Conservation (phyloP, 176 grass and related monocot genomes). For the Cenchrus americanus region DNA sequence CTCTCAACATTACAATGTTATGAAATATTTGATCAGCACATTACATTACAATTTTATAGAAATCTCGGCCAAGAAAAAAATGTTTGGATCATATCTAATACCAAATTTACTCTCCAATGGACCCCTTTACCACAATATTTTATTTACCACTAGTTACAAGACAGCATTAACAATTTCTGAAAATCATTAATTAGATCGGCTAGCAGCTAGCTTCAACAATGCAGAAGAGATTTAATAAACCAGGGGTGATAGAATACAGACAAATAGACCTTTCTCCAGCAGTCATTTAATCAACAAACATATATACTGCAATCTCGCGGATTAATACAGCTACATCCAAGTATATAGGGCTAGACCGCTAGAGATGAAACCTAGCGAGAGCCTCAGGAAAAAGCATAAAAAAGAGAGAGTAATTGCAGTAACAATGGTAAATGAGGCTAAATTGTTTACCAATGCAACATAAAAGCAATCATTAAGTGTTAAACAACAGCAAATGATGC, state of each 20-base stretch:
- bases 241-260: background rate
- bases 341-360: background rate
- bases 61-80: background rate
- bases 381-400: background rate
- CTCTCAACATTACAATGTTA: background rate
- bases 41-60: background rate
- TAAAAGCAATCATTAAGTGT: background rate
- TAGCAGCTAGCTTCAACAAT: conserved; percentile 6
- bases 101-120: background rate
- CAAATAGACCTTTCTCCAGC: background rate
- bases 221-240: background rate
- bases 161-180: background rate
- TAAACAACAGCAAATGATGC: conserved; percentile 4
- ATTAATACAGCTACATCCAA: background rate
- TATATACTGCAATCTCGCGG: background rate
- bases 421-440: background rate
- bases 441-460: background rate
- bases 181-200: background rate
- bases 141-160: background rate
- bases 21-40: background rate
- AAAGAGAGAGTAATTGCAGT: background rate
- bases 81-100: background rate
- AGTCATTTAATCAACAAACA: background rate
- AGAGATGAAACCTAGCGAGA: background rate
- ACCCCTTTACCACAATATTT: background rate